Evolutionary conservation across 495 filamentous ascomycete species (phyloP).

Genomic region (Lindgomyces ingoldianus): DNA sequence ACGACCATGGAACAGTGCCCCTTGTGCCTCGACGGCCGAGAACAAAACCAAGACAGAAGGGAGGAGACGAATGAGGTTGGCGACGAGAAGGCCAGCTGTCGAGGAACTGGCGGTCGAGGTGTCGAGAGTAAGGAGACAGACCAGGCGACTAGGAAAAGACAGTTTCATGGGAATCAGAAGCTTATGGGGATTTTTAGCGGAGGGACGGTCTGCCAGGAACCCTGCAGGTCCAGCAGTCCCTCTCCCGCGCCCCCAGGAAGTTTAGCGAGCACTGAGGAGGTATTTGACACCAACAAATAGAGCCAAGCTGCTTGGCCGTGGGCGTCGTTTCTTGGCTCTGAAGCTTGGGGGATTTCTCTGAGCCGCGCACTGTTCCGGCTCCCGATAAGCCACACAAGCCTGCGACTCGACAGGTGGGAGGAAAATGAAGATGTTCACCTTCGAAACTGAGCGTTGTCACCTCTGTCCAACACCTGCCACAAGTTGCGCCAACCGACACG

Average conservation of each 20-base stretch:
- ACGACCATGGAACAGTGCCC: not conserved
- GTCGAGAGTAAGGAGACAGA: too few relatives aligned
- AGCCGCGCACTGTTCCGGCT: not conserved
- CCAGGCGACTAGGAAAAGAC: not conserved
- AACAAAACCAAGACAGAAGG: not conserved
- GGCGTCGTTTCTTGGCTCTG: not conserved
- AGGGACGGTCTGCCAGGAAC: not conserved
- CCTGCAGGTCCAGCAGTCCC: constrained; percentile 1
- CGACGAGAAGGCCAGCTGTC: not conserved
- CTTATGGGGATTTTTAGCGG: constrained; percentile 1
- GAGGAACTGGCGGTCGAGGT: not conserved
- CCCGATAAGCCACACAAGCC: not conserved
- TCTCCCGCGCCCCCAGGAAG: not conserved
- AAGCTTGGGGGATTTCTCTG: not conserved
- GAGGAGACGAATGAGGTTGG: not conserved
- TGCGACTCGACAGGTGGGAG: not conserved
- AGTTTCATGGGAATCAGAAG: not conserved
- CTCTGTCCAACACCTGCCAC: too few relatives aligned
- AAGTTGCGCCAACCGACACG: too few relatives aligned
- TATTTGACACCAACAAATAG: not conserved
- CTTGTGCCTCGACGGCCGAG: not conserved
- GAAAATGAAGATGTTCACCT: not conserved
- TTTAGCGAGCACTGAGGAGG: not conserved
- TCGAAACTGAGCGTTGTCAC: not conserved
- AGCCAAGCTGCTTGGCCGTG: not conserved